phyloP scores from a whole-genome alignment of 257 asterid species.

The Ocimum tenuiflorum region DNA sequence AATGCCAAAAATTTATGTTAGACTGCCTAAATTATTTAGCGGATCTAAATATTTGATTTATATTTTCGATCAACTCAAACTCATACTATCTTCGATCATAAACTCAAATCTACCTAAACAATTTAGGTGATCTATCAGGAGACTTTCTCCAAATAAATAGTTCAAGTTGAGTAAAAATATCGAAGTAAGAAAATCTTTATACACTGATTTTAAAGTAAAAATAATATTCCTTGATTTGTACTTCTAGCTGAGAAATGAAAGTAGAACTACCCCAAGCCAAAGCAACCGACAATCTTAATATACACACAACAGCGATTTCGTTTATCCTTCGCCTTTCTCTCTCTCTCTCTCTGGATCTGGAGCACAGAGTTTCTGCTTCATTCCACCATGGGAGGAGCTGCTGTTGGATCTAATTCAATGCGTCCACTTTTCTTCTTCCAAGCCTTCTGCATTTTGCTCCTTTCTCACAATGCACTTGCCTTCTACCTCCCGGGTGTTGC shows the following conservation, averaged over 20 bases:
- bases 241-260: constrained; percentile 25
- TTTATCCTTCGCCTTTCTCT: neutral
- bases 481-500: constrained; percentile 91
- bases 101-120: no score
- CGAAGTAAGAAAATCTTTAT: no score
- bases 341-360: constrained; percentile 38
- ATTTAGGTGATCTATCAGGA: no score
- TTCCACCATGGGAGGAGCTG: constrained; percentile 27
- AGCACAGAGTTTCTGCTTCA: constrained; percentile 15
- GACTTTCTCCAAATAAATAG: no score
- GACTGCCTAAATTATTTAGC: no score
- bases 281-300: constrained; percentile 37
- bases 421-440: constrained; percentile 22
- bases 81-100: no score
- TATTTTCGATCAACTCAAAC: no score
- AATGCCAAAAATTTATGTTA: no score
- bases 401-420: constrained; percentile 28
- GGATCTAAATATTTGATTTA: no score
- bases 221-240: constrained; percentile 3
- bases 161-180: no score
- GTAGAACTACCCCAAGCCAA: constrained; percentile 20
- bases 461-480: constrained; percentile 37
- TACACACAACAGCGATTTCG: constrained; percentile 13
- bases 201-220: neutral
- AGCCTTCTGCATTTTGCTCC: constrained; percentile 37